Percentiles rank a stretch among this genome's conserved stretches.
Conservation (phyloP, 257 asterid species). For the Euphrasia confusa region DNA sequence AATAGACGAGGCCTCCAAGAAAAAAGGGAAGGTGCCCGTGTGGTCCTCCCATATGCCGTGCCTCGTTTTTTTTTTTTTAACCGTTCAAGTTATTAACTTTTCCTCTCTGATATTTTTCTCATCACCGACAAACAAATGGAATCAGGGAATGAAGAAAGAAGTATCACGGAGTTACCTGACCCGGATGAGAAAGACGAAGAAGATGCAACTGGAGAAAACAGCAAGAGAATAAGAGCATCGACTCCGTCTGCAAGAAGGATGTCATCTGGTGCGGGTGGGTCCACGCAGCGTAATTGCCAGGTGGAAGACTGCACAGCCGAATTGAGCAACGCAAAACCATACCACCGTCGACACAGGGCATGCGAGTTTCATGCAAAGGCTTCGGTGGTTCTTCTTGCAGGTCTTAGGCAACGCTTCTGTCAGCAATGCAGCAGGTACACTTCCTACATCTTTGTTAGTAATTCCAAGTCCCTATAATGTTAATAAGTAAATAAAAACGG, state of each 20-base stretch:
- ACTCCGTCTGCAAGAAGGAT: conserved; percentile 38
- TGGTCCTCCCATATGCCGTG: conserved; percentile 18
- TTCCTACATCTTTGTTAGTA: conserved; percentile 10
- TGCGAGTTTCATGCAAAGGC: conserved; percentile 84
- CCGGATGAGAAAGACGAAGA: conserved; percentile 35
- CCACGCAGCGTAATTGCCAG: conserved; percentile 61
- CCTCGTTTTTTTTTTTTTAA: conserved; percentile 31
- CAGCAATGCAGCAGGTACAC: conserved; percentile 97
- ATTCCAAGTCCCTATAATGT: conserved; percentile 7
- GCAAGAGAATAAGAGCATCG: conserved; percentile 41
- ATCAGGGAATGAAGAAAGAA: conserved; percentile 46
- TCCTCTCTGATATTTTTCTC: conserved; percentile 25
- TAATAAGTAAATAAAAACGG: too few species aligned
- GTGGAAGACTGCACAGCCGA: conserved; percentile 61
- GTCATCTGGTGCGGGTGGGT: conserved; percentile 33
- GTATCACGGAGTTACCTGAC: conserved; percentile 33
- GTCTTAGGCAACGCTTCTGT: conserved; percentile 70
- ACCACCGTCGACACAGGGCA: conserved; percentile 89
- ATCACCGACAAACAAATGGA: conserved; percentile 45
- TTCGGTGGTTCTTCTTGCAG: conserved; percentile 50
- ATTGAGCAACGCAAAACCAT: conserved; percentile 58
- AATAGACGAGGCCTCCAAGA: too few species aligned
- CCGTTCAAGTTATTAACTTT: conserved; percentile 30
- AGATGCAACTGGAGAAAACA: too few species aligned
- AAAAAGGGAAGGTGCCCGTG: too few species aligned